A percentile compares a stretch with the other conserved stretches of the same genome.
These are phyloP conservation scores for Metschnikowia gruessii DNA, from an alignment of 805 yeast species.

Conservation along the genomic window DNA sequence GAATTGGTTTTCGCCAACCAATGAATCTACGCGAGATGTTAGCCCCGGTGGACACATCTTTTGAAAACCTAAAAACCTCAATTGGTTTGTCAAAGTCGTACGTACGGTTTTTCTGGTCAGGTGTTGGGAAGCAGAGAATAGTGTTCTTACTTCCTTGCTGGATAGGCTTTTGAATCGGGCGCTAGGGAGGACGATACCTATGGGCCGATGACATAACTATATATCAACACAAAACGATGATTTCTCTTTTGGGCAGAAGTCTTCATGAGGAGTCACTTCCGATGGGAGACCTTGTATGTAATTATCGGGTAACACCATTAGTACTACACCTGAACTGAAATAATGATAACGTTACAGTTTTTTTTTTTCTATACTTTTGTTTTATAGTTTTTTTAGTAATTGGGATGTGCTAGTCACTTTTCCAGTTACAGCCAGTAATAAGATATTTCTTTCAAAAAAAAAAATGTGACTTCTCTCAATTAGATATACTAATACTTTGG, in stretches of 20 bases:
- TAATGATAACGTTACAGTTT: too few relatives aligned
- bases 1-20: background rate
- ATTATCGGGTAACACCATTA: too few relatives aligned
- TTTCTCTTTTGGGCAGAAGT: background rate
- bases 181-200: background rate
- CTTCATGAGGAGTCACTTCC: background rate
- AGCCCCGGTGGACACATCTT: background rate
- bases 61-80: background rate
- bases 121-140: background rate
- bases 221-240: background rate
- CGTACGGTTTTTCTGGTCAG: background rate
- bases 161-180: background rate
- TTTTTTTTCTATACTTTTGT: too few relatives aligned
- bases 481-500: too few relatives aligned
- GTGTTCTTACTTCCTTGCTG: background rate
- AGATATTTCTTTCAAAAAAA: too few relatives aligned
- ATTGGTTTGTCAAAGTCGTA: background rate
- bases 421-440: too few relatives aligned
- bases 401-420: too few relatives aligned
- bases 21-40: background rate
- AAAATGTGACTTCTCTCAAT: too few relatives aligned
- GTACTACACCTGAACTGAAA: too few relatives aligned
- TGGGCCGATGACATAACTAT: too few relatives aligned
- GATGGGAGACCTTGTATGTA: background rate
- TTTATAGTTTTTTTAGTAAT: too few relatives aligned